Evolutionary conservation across 1,139 yeast species (phyloP).

Genomic region (Yamadazyma conglobata): DNA sequence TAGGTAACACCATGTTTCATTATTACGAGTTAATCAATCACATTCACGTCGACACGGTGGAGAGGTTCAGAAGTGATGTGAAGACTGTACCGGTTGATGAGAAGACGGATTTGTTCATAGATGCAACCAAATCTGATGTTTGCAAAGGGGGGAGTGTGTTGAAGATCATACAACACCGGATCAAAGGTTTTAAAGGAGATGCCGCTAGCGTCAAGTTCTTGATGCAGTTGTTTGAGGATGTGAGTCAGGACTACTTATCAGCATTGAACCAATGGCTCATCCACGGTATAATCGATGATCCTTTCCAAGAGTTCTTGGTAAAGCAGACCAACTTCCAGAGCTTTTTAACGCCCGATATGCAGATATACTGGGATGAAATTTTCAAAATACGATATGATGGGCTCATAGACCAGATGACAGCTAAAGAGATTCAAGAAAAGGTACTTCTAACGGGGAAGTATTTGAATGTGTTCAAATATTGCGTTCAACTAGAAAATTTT

Average conservation of each 20-base stretch:
- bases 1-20: conserved; percentile 40
- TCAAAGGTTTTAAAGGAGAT: conserved; percentile 66
- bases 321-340: conserved; percentile 35
- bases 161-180: conserved; percentile 55
- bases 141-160: conserved; percentile 73
- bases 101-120: conserved; percentile 43
- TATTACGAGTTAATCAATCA: conserved; percentile 52
- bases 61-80: conserved; percentile 7
- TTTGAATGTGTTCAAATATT: conserved; percentile 65
- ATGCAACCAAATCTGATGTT: conserved; percentile 48
- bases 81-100: conserved; percentile 6
- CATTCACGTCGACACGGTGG: conserved; percentile 40
- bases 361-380: conserved; percentile 84
- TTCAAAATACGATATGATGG: conserved; percentile 76
- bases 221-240: conserved; percentile 47
- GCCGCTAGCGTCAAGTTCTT: conserved; percentile 51
- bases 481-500: conserved; percentile 44
- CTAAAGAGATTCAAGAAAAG: conserved; percentile 56
- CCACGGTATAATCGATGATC: conserved; percentile 73
- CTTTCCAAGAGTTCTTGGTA: conserved; percentile 78
- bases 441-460: conserved; percentile 83
- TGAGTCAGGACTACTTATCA: conserved; percentile 60
- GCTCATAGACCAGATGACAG: conserved; percentile 60
- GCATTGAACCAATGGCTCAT: conserved; percentile 79
- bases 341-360: conserved; percentile 49